Conservation (phyloP, 2,329 filamentous ascomycete genomes). For the Penicillium italicum region DNA sequence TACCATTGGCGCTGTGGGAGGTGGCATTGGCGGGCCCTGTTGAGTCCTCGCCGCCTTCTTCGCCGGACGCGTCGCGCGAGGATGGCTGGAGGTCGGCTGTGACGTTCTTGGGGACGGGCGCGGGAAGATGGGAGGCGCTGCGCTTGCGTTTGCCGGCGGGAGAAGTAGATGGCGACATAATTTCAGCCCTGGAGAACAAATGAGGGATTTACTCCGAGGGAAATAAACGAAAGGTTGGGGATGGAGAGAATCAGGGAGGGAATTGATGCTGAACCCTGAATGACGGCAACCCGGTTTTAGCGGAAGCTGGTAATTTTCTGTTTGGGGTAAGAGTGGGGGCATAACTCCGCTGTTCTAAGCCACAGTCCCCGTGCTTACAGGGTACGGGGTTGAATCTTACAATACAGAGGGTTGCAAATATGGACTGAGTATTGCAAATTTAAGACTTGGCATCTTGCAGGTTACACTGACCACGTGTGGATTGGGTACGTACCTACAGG, state of each 20-base stretch:
- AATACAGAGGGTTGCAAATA: conserved; percentile 3
- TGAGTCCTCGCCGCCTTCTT: conserved; percentile 69
- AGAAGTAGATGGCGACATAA: conserved; percentile 60
- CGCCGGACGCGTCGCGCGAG: conserved; percentile 76
- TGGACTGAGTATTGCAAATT: neutral
- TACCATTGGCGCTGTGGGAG: conserved; percentile 3
- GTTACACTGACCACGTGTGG: conserved; percentile 9
- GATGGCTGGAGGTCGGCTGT: conserved; percentile 65
- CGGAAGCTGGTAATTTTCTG: conserved; percentile 10
- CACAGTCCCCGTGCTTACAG: neutral
- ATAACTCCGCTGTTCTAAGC: neutral
- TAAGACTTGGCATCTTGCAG: neutral
- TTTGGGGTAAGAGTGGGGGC: conserved; percentile 10
- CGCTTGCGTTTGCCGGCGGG: conserved; percentile 75
- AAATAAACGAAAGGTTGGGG: conserved; percentile 6
- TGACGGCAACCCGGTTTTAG: conserved; percentile 11
- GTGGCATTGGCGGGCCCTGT: conserved; percentile 47
- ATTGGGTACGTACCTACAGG: neutral
- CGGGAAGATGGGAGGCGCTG: conserved; percentile 46
- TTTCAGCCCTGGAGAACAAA: conserved; percentile 6
- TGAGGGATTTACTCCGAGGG: conserved; percentile 4
- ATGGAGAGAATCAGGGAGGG: conserved; percentile 1
- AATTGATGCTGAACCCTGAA: conserved; percentile 13
- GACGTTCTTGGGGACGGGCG: conserved; percentile 47
- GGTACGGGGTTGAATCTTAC: neutral